Percentiles rank a stretch among this genome's conserved stretches.
Evolutionary conservation across 345 rosid species (phyloP).

Genomic region (Excoecaria agallocha): DNA sequence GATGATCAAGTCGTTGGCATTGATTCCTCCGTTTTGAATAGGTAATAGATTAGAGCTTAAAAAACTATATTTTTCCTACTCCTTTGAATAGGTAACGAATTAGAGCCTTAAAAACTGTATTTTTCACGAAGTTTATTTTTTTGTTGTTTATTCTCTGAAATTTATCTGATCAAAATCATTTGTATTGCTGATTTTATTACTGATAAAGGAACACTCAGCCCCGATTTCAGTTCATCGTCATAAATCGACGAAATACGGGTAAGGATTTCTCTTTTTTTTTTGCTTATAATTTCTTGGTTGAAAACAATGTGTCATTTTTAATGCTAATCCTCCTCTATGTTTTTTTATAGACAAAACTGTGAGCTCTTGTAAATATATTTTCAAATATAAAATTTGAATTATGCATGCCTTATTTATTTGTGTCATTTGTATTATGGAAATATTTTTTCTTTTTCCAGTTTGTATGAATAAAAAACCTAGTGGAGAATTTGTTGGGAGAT

Average conservation of each 20-base stretch:
- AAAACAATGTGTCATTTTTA: background rate
- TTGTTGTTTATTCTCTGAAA: background rate
- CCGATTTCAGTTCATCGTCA: conserved; percentile 70
- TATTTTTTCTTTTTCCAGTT: background rate
- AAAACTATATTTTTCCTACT: too few species aligned
- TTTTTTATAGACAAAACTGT: background rate
- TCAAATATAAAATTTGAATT: background rate
- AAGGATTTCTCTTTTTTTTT: background rate
- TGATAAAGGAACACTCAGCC: conserved; percentile 59
- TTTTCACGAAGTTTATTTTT: background rate
- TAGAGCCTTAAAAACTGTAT: too few species aligned
- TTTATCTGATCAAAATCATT: background rate
- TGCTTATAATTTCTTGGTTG: background rate
- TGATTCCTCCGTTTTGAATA: too few species aligned
- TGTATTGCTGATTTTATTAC: conserved; percentile 3
- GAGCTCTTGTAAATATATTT: background rate
- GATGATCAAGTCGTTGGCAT: too few species aligned
- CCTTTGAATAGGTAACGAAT: too few species aligned
- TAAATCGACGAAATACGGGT: conserved; percentile 70
- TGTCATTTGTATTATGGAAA: background rate
- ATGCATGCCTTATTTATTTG: background rate
- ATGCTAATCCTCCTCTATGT: background rate
- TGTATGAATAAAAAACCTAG: conserved; percentile 68
- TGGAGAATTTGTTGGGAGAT: conserved; percentile 88
- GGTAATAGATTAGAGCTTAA: too few species aligned